Base-by-base conservation (phyloP, 78 protist genomes). In the Dictyostelium brefeldianum region DNA sequence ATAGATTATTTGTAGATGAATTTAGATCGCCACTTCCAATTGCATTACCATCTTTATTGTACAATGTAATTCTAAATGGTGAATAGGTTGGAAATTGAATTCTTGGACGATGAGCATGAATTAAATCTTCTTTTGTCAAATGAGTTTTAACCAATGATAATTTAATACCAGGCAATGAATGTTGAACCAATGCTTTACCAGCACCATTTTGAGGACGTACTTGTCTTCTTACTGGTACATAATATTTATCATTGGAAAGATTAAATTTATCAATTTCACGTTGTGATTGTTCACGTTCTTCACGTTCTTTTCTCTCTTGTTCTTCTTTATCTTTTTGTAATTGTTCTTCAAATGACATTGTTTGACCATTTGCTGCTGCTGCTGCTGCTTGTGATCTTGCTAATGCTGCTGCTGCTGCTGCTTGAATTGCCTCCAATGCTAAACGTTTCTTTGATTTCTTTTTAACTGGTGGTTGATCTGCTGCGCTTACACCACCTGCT, bases 91-190 rank as follows among this genome's bases (percentile, higher is more conserved):
- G 95, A 71, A 91, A 83, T 5, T 11, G 15, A 20, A 83, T 50
- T 7, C 27, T 22, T 43, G 95, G 95, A 41, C 90, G 57, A 57
- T 91, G 95, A 47, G 65, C 29, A 27, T 70, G 10, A 1, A 31
- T 67, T 10, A 78, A 47, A 57, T 91, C 95, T 5, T 81, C 90
- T 3, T 64, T 51, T 0, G 95, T 22, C 0, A 83, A 54, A 74
- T 81, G 83, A 15, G 89, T 91, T 57, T 91, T 91, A 14, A 81
- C 90, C 56, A 91, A 48, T 17, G 83, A 80, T 12, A 91, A 22
- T 29, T 91, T 91, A 75, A 81, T 62, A 14, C 92, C 96, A 12
- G 96, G 96, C 8, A 85, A 18, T 27, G 96, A 93, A 27, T 93
- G 96, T 43, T 75, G 81, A 18, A 93, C 73, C 25, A 56, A 2